Percentiles rank a stretch among this genome's conserved stretches.
Evolutionary conservation across 257 asterid species (phyloP).

Genomic region (Nicotiana benthamiana): DNA sequence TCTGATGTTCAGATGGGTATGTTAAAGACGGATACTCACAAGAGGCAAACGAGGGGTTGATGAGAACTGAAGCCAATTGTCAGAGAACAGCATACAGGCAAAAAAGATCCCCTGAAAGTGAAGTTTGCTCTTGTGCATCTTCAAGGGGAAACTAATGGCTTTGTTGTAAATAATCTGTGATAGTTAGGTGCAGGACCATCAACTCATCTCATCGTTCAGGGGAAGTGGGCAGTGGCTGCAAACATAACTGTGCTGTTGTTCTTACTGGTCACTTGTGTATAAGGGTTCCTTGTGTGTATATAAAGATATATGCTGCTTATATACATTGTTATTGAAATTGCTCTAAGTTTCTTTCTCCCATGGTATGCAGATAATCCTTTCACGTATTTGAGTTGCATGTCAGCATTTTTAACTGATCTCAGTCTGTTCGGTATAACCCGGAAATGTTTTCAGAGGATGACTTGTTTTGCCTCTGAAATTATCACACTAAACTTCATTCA

Average conservation of each 20-base stretch:
- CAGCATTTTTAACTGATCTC: neutral
- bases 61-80: neutral
- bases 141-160: neutral
- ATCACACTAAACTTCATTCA: too few species aligned
- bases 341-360: neutral
- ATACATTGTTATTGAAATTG: neutral
- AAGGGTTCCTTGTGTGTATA: neutral
- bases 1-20: neutral
- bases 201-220: neutral
- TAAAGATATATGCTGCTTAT: neutral
- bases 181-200: constrained; percentile 9
- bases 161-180: constrained; percentile 6
- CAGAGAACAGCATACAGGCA: constrained; percentile 1
- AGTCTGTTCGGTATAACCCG: neutral
- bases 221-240: neutral
- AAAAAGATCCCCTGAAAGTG: neutral
- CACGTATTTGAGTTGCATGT: neutral
- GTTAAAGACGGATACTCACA: neutral
- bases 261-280: neutral
- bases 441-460: neutral
- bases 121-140: neutral
- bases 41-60: neutral
- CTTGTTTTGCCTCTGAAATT: too few species aligned
- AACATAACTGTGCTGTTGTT: neutral
- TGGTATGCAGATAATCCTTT: neutral